Base-by-base conservation (phyloP, 1,284 basidiomycete species). In the Puccinia horiana region DNA sequence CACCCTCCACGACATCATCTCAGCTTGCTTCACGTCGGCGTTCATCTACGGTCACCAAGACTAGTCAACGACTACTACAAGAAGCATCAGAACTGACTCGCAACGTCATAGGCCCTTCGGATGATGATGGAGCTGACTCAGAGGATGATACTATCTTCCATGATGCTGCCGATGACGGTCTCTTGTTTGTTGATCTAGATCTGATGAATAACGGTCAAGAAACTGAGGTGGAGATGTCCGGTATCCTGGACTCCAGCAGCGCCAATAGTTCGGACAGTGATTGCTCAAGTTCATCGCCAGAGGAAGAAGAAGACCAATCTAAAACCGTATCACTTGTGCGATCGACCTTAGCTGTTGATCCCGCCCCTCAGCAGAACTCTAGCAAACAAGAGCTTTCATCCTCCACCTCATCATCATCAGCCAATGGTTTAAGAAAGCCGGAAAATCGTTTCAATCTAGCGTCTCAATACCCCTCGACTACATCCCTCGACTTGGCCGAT, bases 141-240 rank as follows among this genome's bases (percentile, higher is more conserved):
- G 80, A 82, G 32, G 29, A 35, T 29, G 80, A 82, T 40, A 54
- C 49, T 26, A 52, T 63, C 58, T 82, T 75, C 40, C 80, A 82
- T 37, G 80, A 82, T 37, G 80, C 80, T 49, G 54, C 52, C 40
- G 54, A 58, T 49, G 72, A 75, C 35, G 73, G 76, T 40, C 54
- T 72, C 1, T 32, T 42, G n/a, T 75, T 82, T 75, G 80, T 82
- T 4, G 80, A 82, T 58, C 52, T 82, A 35, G 80, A 82, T 44
- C 52, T 72, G 12, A 73, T 81, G 42, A 63, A 81, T 35, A 49
- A 42, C 26, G 70, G 58, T 3, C 69, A 81, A n/a, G 79, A 61
- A 42, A 72, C 69, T 11, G 70, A 74, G 58, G 11, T 65, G 29
- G 79, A 81, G 29, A 73, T 56, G 16, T 18, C 26, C 16, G 80